A percentile compares a stretch with the other conserved stretches of the same genome.
Evolutionary conservation across 1,284 basidiomycete species (phyloP).

Genomic region (Ceratorhiza oryzae-sativae): DNA sequence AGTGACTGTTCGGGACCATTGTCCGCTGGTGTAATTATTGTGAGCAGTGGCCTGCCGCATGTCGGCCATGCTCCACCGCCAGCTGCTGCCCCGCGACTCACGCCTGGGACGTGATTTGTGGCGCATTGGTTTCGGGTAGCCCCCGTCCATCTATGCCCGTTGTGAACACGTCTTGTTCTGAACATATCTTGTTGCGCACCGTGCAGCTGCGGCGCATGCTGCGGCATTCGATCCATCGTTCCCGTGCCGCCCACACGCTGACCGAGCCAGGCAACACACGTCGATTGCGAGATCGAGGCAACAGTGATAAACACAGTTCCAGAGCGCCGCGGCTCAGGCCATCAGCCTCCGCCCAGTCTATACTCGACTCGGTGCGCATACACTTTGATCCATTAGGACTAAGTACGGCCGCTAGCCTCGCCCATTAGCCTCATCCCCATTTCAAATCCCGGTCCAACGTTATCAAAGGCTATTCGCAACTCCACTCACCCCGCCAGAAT

Average conservation of each 20-base stretch:
- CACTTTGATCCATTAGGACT: constrained; percentile 1
- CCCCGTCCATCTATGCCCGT: too few species aligned
- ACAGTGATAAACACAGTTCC: neutral
- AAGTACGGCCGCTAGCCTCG: neutral
- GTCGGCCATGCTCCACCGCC: too few species aligned
- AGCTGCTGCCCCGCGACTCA: too few species aligned
- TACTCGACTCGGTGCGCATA: neutral
- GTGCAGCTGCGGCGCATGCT: too few species aligned
- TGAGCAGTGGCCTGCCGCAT: too few species aligned
- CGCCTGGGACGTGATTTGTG: neutral
- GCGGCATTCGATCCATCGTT: too few species aligned
- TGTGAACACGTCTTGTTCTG: too few species aligned
- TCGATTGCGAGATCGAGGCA: neutral
- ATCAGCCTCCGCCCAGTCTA: neutral
- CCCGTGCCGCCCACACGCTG: neutral
- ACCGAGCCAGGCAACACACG: neutral
- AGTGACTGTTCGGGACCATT: neutral
- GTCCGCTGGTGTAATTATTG: too few species aligned
- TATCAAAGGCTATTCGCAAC: constrained; percentile 10
- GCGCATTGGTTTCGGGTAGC: neutral
- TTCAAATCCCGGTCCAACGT: neutral
- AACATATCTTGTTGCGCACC: too few species aligned
- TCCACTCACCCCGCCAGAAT: neutral
- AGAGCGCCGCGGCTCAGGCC: neutral
- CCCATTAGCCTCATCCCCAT: neutral